Evolutionary conservation across 2,329 filamentous ascomycete genomes (phyloP), one percentile per base, ranked within the genome.

Genomic region (Pseudogymnoascus sp.): DNA sequence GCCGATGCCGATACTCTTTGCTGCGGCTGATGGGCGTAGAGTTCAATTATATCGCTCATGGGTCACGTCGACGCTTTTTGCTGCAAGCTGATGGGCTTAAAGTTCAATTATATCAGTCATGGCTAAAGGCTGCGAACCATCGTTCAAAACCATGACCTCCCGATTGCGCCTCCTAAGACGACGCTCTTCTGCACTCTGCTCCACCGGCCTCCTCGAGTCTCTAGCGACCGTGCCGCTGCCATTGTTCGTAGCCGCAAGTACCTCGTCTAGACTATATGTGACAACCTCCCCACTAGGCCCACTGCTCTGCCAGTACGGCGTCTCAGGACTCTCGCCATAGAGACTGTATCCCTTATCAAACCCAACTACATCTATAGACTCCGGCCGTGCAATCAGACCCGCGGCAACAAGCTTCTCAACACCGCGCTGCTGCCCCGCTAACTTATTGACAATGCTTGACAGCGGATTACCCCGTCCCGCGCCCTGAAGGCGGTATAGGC

Each of bases 71-170:
- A 4, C 10, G 4, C 47, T 11, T 15, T 17, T 33, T 33, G 17
- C 47, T 54, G 26, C 29, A 10, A 15, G 21, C 4, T 24, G 47
- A 26, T 26, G 47, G 41, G 9, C 26, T 54, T 33, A 54, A 33
- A 54, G 13, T 59, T 94, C 87, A 60, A 92, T 90, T 36, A 96
- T 95, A 71, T 96, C 89, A 47, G 84, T 84, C 65, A 85, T 83
- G 3, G 83, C 85, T 47, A 96, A 73, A 1, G 89, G 88, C 33
- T 87, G 81, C 21, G 84, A 90, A n/a, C 90, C 89, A 69, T 96
- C 91, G 69, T 92, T 93, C 62, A 96, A 78, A 17, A 97, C 92
- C 83, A 97, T 92, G 4, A 91, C 92, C 76, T 96, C 91, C 66
- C 92, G 82, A 70, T 93, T 83, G 58, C 90, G 82, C 66, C 92